A percentile compares a stretch with the other conserved stretches of the same genome.
Evolutionary conservation across 2,329 filamentous ascomycete genomes (phyloP).

Genomic region (Ceratocystis diversiconidia): DNA sequence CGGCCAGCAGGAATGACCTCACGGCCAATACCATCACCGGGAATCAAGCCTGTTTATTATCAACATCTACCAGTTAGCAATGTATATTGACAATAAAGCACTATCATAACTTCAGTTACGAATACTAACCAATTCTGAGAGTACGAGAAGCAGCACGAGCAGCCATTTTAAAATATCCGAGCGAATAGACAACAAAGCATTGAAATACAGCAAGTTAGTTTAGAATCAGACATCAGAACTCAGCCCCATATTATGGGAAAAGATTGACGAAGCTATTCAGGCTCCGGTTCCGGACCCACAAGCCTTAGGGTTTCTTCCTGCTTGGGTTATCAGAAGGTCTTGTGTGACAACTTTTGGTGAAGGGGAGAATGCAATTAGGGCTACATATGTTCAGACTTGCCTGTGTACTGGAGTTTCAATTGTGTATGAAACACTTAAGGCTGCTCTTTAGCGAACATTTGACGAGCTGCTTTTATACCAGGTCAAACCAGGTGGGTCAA

Average conservation of each 20-base stretch:
- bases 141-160: conserved; percentile 33
- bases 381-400: background rate
- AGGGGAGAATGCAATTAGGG: background rate
- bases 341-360: no score
- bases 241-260: conserved; percentile 2
- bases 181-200: background rate
- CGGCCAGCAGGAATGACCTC: conserved; percentile 95
- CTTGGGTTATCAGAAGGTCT: no score
- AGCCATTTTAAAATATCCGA: conserved; percentile 35
- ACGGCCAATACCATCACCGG: conserved; percentile 94
- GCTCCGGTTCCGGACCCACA: conserved; percentile 9
- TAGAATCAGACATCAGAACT: background rate
- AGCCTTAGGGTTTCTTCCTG: background rate
- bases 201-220: background rate
- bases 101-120: background rate
- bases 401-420: background rate
- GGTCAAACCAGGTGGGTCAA: no score
- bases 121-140: conserved; percentile 49
- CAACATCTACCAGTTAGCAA: background rate
- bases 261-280: conserved; percentile 2
- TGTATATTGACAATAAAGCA: background rate
- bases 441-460: background rate
- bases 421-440: background rate
- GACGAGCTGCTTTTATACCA: background rate
- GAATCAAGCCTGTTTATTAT: conserved; percentile 61